These are phyloP conservation scores for Penicillium frequentans DNA, from an alignment of 2,329 filamentous ascomycete genomes.

Conservation along the genomic window DNA sequence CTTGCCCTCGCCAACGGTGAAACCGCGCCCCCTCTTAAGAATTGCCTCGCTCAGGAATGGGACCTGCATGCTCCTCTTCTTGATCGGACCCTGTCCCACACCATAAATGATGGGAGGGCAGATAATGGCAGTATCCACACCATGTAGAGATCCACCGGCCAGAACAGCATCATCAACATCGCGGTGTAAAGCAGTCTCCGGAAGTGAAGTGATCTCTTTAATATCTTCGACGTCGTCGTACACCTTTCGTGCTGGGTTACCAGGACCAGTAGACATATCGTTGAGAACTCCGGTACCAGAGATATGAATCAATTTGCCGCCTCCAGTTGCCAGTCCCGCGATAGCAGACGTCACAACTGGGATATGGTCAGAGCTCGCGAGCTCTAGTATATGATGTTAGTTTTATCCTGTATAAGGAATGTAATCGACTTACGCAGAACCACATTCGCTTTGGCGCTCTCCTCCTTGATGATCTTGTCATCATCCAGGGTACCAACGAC, in stretches of 20 bases:
- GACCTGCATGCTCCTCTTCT: conserved; percentile 4
- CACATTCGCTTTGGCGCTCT: neutral
- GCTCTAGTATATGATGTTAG: neutral
- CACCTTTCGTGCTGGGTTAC: neutral
- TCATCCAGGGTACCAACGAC: conserved; percentile 5
- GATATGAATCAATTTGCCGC: conserved; percentile 1
- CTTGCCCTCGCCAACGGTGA: neutral
- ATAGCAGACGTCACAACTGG: neutral
- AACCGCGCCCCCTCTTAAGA: neutral
- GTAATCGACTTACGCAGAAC: neutral
- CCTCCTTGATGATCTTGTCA: neutral
- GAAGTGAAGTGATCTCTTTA: neutral
- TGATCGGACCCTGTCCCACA: conserved; percentile 1
- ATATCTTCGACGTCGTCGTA: conserved; percentile 3
- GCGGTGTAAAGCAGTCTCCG: neutral
- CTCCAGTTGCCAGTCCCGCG: neutral
- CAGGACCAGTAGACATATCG: conserved; percentile 1
- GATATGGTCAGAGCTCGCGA: conserved; percentile 2
- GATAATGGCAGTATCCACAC: conserved; percentile 1
- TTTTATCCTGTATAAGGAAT: neutral
- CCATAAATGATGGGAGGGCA: conserved; percentile 2
- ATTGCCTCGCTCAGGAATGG: conserved; percentile 1
- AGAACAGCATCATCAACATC: neutral
- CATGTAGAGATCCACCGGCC: neutral
- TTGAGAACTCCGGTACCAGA: conserved; percentile 4